Percentiles rank a stretch among this genome's conserved stretches.
phyloP scores from a whole-genome alignment of 2,329 filamentous ascomycete genomes.

The Arthrobotrys sinensis region DNA sequence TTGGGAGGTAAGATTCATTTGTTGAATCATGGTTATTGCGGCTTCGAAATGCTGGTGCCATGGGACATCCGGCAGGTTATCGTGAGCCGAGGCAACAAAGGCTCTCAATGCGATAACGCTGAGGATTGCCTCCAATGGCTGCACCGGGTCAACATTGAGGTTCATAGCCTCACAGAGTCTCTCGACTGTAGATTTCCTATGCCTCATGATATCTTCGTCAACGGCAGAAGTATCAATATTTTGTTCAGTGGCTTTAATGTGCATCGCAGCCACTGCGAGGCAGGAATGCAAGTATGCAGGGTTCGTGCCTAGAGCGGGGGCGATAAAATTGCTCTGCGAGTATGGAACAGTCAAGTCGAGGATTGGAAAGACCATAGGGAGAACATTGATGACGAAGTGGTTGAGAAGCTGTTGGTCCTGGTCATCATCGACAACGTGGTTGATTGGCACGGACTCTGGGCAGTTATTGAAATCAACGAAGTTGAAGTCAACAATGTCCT shows the following conservation, averaged over 20 bases:
- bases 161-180: constrained; percentile 86
- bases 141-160: constrained; percentile 83
- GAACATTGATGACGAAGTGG: constrained; percentile 89
- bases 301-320: constrained; percentile 90
- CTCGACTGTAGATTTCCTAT: constrained; percentile 89
- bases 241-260: constrained; percentile 82
- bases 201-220: constrained; percentile 91
- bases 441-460: constrained; percentile 57
- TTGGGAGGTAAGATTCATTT: constrained; percentile 81
- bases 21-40: constrained; percentile 85
- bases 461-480: constrained; percentile 58
- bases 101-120: constrained; percentile 96
- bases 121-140: constrained; percentile 91
- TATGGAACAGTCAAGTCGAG: constrained; percentile 91
- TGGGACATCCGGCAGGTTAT: constrained; percentile 88
- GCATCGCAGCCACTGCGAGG: constrained; percentile 90
- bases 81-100: constrained; percentile 87
- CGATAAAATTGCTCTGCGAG: constrained; percentile 84
- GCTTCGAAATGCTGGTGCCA: constrained; percentile 99
- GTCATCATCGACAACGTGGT: constrained; percentile 76
- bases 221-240: constrained; percentile 74
- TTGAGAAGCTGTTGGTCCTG: constrained; percentile 88
- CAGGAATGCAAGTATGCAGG: constrained; percentile 96
- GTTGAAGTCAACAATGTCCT: constrained; percentile 61
- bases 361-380: constrained; percentile 91